Percentiles rank a stretch among this genome's conserved stretches.
Conservation (phyloP, 1,284 basidiomycete genomes). For the Tilletia caries region DNA sequence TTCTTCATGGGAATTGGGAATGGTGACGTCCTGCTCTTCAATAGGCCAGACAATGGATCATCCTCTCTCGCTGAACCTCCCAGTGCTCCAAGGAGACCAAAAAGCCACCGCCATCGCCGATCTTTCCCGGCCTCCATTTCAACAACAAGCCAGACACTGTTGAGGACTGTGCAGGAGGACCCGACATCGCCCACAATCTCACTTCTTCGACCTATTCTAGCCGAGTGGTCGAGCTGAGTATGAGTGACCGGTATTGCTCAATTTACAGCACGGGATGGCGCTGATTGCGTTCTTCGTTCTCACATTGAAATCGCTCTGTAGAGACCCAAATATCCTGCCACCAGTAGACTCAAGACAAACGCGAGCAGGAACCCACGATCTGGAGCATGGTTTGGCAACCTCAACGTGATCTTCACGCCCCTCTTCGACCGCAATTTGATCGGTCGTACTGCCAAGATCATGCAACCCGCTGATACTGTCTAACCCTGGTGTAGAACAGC, state of each 20-base stretch:
- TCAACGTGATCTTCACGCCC: conserved; percentile 37
- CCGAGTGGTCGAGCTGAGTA: conserved; percentile 23
- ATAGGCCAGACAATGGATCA: conserved; percentile 39
- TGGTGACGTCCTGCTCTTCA: neutral
- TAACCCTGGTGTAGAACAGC: conserved; percentile 18
- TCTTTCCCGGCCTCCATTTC: conserved; percentile 38
- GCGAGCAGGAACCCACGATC: conserved; percentile 28
- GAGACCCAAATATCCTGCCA: conserved; percentile 33
- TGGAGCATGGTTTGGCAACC: conserved; percentile 37
- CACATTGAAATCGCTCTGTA: conserved; percentile 30
- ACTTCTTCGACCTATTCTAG: conserved; percentile 31
- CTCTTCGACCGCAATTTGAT: conserved; percentile 34
- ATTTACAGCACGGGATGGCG: neutral
- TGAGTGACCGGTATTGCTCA: neutral
- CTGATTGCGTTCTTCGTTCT: neutral
- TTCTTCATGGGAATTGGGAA: neutral
- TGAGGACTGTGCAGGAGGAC: conserved; percentile 31
- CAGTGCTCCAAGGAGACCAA: conserved; percentile 33
- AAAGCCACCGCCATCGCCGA: conserved; percentile 31
- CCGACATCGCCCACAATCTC: conserved; percentile 37
- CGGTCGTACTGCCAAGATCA: conserved; percentile 30
- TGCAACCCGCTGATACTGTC: conserved; percentile 31
- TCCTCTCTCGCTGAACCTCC: conserved; percentile 32
- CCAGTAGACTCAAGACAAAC: conserved; percentile 32
- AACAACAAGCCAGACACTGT: conserved; percentile 32